A percentile compares a stretch with the other conserved stretches of the same genome.
Evolutionary conservation across 352 stramenopile genomes (phyloP).

Genomic region (Globisporangium takayamanum): DNA sequence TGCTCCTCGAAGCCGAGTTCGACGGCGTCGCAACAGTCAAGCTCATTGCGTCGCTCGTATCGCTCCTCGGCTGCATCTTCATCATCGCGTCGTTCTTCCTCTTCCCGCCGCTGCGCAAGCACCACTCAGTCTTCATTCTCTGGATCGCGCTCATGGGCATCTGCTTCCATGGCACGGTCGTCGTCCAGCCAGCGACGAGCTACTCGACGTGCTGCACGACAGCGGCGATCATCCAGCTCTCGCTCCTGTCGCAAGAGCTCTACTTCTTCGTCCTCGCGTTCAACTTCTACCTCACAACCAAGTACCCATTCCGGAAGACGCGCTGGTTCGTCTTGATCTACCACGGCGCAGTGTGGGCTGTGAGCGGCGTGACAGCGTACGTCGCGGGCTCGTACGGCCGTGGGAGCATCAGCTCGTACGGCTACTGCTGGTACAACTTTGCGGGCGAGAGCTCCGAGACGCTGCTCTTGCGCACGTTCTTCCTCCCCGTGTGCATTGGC

Average conservation of each 20-base stretch:
- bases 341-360: conserved; percentile 58
- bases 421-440: conserved; percentile 77
- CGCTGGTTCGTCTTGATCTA: conserved; percentile 63
- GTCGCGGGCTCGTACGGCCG: conserved; percentile 35
- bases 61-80: conserved; percentile 66
- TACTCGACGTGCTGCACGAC: conserved; percentile 59
- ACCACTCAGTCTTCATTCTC: conserved; percentile 71
- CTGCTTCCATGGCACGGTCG: conserved; percentile 67
- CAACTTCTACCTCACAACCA: conserved; percentile 86
- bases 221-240: conserved; percentile 57
- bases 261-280: conserved; percentile 85
- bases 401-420: conserved; percentile 61
- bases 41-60: conserved; percentile 56
- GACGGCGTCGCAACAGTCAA: conserved; percentile 42
- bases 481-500: conserved; percentile 42
- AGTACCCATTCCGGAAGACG: conserved; percentile 80
- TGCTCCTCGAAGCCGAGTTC: conserved; percentile 49
- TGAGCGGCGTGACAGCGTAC: conserved; percentile 44
- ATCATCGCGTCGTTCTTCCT: conserved; percentile 76
- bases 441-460: conserved; percentile 38
- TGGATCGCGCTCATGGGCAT: conserved; percentile 81
- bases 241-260: conserved; percentile 71
- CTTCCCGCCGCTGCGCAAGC: conserved; percentile 75
- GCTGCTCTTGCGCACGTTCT: conserved; percentile 61
- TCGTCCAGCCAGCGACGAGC: conserved; percentile 36